Conservation (phyloP, 371 early-diverging fungal genomes). For the Actinomucor elegans region DNA sequence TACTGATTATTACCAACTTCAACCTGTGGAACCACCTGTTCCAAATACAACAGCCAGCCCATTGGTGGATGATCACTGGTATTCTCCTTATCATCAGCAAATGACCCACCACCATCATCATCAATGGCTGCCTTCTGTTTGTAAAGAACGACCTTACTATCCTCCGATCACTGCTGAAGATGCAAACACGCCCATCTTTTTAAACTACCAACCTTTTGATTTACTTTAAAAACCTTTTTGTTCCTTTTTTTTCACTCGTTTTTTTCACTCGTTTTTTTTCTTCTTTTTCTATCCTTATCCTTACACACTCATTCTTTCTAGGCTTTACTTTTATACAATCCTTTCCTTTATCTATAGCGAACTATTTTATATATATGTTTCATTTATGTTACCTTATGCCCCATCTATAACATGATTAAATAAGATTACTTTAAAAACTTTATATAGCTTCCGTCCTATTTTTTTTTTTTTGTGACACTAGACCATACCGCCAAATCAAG, state of each 20-base stretch:
- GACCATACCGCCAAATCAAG: too few relatives aligned
- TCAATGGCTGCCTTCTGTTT: slow-evolving; percentile 11
- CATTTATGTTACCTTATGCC: too few relatives aligned
- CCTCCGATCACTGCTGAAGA: not conserved
- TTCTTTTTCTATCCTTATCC: too few relatives aligned
- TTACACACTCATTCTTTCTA: too few relatives aligned
- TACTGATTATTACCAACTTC: not conserved
- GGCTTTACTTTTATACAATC: too few relatives aligned
- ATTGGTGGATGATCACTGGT: not conserved
- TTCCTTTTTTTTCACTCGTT: not conserved
- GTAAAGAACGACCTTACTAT: slow-evolving; percentile 10
- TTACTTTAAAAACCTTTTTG: not conserved
- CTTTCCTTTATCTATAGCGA: too few relatives aligned
- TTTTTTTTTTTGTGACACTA: too few relatives aligned
- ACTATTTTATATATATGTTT: too few relatives aligned
- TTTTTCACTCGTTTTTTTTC: too few relatives aligned
- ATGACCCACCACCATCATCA: slow-evolving; percentile 1
- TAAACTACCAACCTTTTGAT: slow-evolving; percentile 8
- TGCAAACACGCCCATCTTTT: slow-evolving; percentile 5
- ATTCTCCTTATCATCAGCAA: slow-evolving; percentile 1
- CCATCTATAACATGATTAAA: too few relatives aligned
- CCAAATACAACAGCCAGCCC: not conserved
- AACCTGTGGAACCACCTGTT: not conserved
- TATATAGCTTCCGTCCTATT: too few relatives aligned
- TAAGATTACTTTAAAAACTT: too few relatives aligned